Evolutionary conservation across 352 stramenopile genomes (phyloP), one percentile per base, ranked within the genome.

Genomic region (Phytophthora pini): DNA sequence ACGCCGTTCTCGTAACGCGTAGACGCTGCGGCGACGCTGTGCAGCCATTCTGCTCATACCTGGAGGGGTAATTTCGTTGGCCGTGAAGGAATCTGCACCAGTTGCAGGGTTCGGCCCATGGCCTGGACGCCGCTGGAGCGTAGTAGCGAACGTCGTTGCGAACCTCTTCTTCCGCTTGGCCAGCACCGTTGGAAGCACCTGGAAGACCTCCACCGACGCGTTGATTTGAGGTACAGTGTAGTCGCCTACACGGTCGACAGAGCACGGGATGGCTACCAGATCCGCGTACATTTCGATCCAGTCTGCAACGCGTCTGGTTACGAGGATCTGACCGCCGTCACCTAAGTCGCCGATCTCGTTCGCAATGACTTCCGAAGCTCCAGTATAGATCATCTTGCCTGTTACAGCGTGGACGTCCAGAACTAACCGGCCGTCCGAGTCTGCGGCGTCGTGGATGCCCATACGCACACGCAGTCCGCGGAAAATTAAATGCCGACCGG

Each of bases 301-400:
- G n/a, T 77, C 70, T 5, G 74, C 78, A 17, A 87, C 63, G 2
- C 73, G 70, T 38, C 39, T 70, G 0, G 78, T 87, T 5, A 84
- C 58, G 1, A 87, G 67, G 36, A 87, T 83, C 44, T 87, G 75
- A 0, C 78, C 78, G 11, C 78, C 78, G 36, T 71, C 68, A 11
- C 78, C 78, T 22, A 87, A 50, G 45, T 84, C 78, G 41, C 75
- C 76, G 31, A 87, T 66, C 53, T 84, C 75, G 34, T 77, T 74
- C 3, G 72, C 77, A 57, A 82, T 82, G 10, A 86, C 63, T 47
- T 86, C 72, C 0, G 74, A 73, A 2, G 74, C 52, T 2, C 77
- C 77, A 4, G 73, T 80, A 38, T 86, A 86, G 11, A 69, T 83
- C 71, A 80, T 82, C 38, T 82, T 82, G 11, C 72, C 69, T 5